Base-by-base conservation (phyloP, 2,329 filamentous ascomycete species). In the Pestalotiopsis sp. region DNA sequence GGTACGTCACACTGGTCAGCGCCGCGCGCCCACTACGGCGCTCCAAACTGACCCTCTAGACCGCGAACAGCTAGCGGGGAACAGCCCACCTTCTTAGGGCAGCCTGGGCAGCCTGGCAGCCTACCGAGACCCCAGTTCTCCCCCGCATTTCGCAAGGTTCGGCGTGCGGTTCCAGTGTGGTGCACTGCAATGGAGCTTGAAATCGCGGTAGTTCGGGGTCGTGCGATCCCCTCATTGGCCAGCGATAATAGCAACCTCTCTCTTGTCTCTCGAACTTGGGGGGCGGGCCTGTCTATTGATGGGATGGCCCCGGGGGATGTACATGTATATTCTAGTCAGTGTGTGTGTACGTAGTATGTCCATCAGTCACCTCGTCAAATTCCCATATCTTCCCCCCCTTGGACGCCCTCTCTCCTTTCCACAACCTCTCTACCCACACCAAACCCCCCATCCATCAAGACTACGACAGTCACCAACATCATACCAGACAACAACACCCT, bases 231-330 rank as follows among this genome's bases (percentile, higher is more conserved):
- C 39, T 64, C 14, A 49, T 64, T 64, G 61, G 61, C 20, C 41
- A 49, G 61, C 41, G 38, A 64, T 64, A 64, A 31, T 61, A 64
- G 61, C 39, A 66, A 41, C 52, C 57, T 60, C 52, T 45, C 58
- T n/a, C 23, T n/a, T 9, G 12, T 31, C 27, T 31, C 23, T 23
- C 17, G 56, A 20, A 20, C 14, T 52, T 52, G 45, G 45, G 45
- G 14, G 45, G 45, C 4, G 14, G 20, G 20, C 45, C 20, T 58
- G 4, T 58, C 17, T 27, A 58, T 27, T n/a, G 7, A n/a, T 27
- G 41, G 41, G 25, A 27, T 27, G 25, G 25, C 25, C 17, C 41
- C 17, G 4, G 45, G 45, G 45, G n/a, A n/a, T n/a, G 17, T n/a
- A 52, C 45, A 52, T 52, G 25, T 27, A 4, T 49, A n/a, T 59